These are phyloP conservation scores for Ambrosia hybrid DNA, from an alignment of 140 eudicot genomes.

Conservation along the genomic window DNA sequence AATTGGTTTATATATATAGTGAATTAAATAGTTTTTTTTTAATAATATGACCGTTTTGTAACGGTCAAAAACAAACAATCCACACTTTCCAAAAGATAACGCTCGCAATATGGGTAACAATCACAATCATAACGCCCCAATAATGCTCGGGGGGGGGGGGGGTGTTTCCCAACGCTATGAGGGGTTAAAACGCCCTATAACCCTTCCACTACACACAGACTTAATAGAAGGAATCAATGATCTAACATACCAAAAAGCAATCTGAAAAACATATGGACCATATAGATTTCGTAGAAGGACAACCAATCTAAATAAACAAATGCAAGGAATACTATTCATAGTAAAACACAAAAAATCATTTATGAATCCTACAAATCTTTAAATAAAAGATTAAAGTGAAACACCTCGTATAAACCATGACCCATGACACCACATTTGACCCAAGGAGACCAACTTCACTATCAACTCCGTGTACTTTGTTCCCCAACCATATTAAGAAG, in stretches of 20 bases:
- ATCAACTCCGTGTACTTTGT: conserved; percentile 24
- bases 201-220: too few relatives aligned
- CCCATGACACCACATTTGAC: conserved; percentile 30
- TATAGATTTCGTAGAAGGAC: conserved; percentile 14
- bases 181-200: too few relatives aligned
- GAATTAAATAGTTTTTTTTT: too few relatives aligned
- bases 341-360: conserved; percentile 29
- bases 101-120: too few relatives aligned
- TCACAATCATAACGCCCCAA: too few relatives aligned
- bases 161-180: too few relatives aligned
- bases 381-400: conserved; percentile 25
- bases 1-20: too few relatives aligned
- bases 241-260: conserved; percentile 4
- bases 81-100: too few relatives aligned
- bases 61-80: too few relatives aligned
- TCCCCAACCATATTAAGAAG: conserved; percentile 13
- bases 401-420: conserved; percentile 16
- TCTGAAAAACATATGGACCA: conserved; percentile 15
- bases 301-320: conserved; percentile 23
- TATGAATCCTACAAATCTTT: conserved; percentile 21
- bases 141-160: too few relatives aligned
- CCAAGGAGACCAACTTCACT: conserved; percentile 29
- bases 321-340: conserved; percentile 23
- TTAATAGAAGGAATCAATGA: too few relatives aligned
- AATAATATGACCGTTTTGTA: too few relatives aligned